These are phyloP conservation scores for Blepharisma undulans DNA, from an alignment of 169 alveolate genomes.

Conservation along the genomic window DNA sequence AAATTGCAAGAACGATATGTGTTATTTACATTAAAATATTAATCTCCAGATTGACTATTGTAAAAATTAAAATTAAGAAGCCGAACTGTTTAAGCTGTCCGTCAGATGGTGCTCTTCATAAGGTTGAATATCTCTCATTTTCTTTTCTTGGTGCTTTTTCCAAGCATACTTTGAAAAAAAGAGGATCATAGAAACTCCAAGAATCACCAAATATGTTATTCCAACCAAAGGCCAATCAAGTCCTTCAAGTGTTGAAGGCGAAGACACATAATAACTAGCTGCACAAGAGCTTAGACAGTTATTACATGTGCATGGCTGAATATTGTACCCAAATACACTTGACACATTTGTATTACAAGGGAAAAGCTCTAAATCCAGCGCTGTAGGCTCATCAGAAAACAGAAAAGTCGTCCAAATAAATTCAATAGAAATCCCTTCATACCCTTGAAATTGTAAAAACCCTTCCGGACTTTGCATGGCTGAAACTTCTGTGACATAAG, in stretches of 20 bases:
- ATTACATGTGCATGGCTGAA: slow-evolving; percentile 24
- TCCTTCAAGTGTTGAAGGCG: slow-evolving; percentile 25
- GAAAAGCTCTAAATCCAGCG: not conserved
- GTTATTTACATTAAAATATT: too few relatives aligned
- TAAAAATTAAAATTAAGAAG: too few relatives aligned
- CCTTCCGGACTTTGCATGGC: slow-evolving; percentile 45
- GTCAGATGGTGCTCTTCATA: too few relatives aligned
- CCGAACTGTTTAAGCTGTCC: too few relatives aligned
- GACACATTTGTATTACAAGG: not conserved
- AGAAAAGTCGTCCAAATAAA: slow-evolving; percentile 16
- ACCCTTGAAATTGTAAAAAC: slow-evolving; percentile 38
- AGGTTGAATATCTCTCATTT: too few relatives aligned
- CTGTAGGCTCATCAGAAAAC: not conserved
- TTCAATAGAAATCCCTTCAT: slow-evolving; percentile 21
- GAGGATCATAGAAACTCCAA: not conserved
- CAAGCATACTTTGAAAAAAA: too few relatives aligned
- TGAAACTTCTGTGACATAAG: slow-evolving; percentile 36
- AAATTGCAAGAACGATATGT: too few relatives aligned
- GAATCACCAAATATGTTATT: not conserved
- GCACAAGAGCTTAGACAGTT: not conserved
- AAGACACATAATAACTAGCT: not conserved
- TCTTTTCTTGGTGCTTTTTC: too few relatives aligned
- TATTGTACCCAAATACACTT: not conserved
- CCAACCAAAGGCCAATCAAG: slow-evolving; percentile 33
- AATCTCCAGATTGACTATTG: too few relatives aligned